These are phyloP conservation scores for Phytophthora niederhauseri DNA, from an alignment of 352 stramenopile genomes.

Conservation along the genomic window DNA sequence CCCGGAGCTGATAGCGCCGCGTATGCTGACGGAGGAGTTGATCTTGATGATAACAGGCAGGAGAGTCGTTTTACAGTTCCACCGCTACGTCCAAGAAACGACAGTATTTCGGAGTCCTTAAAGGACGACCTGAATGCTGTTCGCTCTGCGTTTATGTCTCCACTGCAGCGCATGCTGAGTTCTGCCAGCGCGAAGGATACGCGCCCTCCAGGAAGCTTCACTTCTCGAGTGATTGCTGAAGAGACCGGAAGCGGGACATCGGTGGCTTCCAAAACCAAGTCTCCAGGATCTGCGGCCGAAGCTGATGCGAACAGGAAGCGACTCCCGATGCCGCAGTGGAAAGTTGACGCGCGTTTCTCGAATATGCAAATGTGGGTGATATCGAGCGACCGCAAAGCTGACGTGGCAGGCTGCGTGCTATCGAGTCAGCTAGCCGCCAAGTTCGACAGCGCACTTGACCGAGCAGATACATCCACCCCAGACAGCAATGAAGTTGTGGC, in stretches of 20 bases:
- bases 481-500: conserved; percentile 31
- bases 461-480: conserved; percentile 5
- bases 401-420: conserved; percentile 61
- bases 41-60: conserved; percentile 31
- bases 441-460: conserved; percentile 32
- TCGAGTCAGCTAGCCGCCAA: conserved; percentile 39
- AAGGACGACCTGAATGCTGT: conserved; percentile 47
- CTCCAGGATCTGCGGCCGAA: conserved; percentile 1
- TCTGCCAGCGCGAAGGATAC: conserved; percentile 41
- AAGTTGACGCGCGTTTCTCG: conserved; percentile 47
- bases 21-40: conserved; percentile 39
- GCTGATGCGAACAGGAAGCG: conserved; percentile 8
- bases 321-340: conserved; percentile 38
- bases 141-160: conserved; percentile 47
- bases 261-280: conserved; percentile 12
- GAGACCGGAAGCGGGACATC: conserved; percentile 27
- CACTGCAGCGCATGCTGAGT: conserved; percentile 47
- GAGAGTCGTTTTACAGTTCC: conserved; percentile 38
- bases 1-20: conserved; percentile 25
- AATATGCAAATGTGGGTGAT: conserved; percentile 74
- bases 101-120: conserved; percentile 63
- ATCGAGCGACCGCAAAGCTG: conserved; percentile 61
- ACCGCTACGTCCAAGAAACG: conserved; percentile 43
- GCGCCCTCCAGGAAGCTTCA: conserved; percentile 25
- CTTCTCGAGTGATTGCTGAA: conserved; percentile 38